These are phyloP conservation scores for Carallia pectinifolia DNA, from an alignment of 345 rosid species.

Conservation along the genomic window DNA sequence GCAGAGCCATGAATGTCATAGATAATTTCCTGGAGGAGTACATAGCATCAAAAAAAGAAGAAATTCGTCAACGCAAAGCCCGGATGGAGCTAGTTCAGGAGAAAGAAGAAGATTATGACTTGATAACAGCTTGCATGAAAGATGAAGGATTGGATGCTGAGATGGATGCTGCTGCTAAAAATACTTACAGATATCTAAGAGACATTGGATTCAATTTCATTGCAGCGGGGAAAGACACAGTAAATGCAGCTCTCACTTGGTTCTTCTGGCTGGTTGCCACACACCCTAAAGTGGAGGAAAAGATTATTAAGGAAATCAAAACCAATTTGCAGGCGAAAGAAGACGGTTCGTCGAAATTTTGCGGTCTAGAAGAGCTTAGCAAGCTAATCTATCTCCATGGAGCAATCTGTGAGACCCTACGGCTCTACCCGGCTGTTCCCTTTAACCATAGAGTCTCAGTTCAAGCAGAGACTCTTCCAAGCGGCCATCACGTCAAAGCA, in stretches of 20 bases:
- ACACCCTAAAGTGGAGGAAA: slow-evolving; percentile 10
- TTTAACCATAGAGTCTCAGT: slow-evolving; percentile 22
- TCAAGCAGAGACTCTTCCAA: slow-evolving; percentile 36
- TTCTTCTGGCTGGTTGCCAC: slow-evolving; percentile 27
- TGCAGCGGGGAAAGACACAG: slow-evolving; percentile 11
- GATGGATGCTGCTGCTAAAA: background rate
- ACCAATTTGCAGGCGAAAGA: background rate
- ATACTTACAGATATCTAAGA: background rate
- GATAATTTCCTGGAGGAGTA: slow-evolving; percentile 4
- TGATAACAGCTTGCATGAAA: slow-evolving; percentile 16
- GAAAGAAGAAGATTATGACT: slow-evolving; percentile 5
- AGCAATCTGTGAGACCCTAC: slow-evolving; percentile 38
- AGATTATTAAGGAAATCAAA: slow-evolving; percentile 14
- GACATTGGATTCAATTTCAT: slow-evolving; percentile 1
- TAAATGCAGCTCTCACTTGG: slow-evolving; percentile 13
- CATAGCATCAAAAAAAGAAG: slow-evolving; percentile 11
- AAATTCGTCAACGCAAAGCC: background rate
- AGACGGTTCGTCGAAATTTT: background rate
- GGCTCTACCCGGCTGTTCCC: slow-evolving; percentile 37
- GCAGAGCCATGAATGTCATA: background rate
- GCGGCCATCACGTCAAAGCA: slow-evolving; percentile 30
- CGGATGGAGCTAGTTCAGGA: too few species aligned
- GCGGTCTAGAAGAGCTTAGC: slow-evolving; percentile 7
- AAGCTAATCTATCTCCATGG: slow-evolving; percentile 39
- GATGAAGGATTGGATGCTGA: background rate